Percentiles rank a stretch among this genome's conserved stretches.
These are phyloP conservation scores for Lentinula sp. DNA, from an alignment of 768 basidiomycete genomes.

Conservation along the genomic window DNA sequence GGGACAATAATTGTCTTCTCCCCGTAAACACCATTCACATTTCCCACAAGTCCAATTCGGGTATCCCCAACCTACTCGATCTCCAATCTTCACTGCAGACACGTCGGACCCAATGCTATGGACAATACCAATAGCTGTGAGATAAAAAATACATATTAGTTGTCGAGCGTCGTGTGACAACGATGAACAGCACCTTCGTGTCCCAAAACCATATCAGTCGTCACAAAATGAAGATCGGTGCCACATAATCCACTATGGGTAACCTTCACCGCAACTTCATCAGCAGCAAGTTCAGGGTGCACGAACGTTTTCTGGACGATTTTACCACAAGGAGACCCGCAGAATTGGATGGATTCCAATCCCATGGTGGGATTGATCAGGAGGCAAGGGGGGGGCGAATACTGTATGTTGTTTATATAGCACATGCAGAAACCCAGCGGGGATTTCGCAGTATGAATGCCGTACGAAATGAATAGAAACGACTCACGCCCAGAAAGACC, in stretches of 20 bases:
- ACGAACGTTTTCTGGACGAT: neutral
- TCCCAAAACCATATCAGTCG: slow-evolving; percentile 24
- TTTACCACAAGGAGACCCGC: neutral
- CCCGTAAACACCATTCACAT: slow-evolving; percentile 24
- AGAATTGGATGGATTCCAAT: neutral
- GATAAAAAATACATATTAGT: neutral
- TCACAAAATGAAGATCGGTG: slow-evolving; percentile 26
- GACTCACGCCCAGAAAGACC: neutral
- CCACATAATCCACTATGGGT: slow-evolving; percentile 24
- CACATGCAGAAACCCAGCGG: neutral
- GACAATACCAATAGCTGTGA: slow-evolving; percentile 22
- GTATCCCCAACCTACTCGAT: slow-evolving; percentile 30
- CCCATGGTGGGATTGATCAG: neutral
- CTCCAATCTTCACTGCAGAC: slow-evolving; percentile 14
- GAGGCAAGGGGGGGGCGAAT: neutral
- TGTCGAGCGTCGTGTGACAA: too few species aligned
- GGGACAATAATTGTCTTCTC: slow-evolving; percentile 23
- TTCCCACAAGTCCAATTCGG: slow-evolving; percentile 21
- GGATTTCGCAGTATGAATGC: neutral
- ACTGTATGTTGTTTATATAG: neutral
- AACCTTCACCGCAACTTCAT: slow-evolving; percentile 2
- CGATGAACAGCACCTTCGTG: slow-evolving; percentile 22
- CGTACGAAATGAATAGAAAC: neutral
- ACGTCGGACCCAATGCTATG: slow-evolving; percentile 17
- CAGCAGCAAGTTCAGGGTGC: neutral